phyloP scores from a whole-genome alignment of 2,329 filamentous ascomycete genomes.

The Colletotrichum siamense region DNA sequence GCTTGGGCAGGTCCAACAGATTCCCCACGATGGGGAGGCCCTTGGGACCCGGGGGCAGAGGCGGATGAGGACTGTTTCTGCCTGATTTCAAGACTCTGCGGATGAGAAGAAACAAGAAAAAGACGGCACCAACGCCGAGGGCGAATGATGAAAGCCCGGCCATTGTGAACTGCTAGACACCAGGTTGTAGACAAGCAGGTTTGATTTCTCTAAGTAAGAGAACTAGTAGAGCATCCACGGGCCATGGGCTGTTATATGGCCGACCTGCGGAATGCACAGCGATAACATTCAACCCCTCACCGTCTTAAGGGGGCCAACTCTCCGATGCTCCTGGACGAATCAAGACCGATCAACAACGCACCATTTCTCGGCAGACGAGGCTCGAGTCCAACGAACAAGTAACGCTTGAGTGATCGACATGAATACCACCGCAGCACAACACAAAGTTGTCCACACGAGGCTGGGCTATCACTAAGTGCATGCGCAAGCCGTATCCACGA shows the following conservation, averaged over 20 bases:
- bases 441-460: not conserved
- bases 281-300: not conserved
- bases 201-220: no score
- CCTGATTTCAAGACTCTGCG: not conserved
- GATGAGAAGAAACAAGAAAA: not conserved
- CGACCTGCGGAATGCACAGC: not conserved
- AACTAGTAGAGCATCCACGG: not conserved
- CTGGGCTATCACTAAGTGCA: not conserved
- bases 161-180: not conserved
- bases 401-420: not conserved
- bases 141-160: not conserved
- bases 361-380: not conserved
- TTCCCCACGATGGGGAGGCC: constrained; percentile 50
- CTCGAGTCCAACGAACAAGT: not conserved
- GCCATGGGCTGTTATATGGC: not conserved
- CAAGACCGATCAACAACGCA: not conserved
- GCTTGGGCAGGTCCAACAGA: constrained; percentile 45
- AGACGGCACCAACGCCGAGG: not conserved
- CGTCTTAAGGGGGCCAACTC: fast-evolving
- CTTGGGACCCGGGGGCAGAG: constrained; percentile 30
- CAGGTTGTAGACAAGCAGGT: no score
- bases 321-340: not conserved
- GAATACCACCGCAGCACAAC: not conserved
- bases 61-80: not conserved
- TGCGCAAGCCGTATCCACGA: not conserved